phyloP scores from a whole-genome alignment of 2,329 filamentous ascomycete species.

The Blastomyces silverae region DNA sequence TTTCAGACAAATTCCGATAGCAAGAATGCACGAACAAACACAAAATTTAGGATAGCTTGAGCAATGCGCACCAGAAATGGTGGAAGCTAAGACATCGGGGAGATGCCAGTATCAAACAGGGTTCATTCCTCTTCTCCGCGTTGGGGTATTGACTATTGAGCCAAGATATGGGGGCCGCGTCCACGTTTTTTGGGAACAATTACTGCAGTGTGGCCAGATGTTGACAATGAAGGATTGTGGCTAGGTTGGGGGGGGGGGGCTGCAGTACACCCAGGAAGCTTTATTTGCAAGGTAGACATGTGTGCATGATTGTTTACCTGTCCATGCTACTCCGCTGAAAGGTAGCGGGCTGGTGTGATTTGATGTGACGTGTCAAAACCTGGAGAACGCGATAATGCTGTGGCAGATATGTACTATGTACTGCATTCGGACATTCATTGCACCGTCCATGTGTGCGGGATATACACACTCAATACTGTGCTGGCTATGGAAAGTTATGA shows the following conservation, averaged over 20 bases:
- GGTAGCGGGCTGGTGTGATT: not conserved
- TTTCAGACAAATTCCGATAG: not conserved
- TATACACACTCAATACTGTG: not conserved
- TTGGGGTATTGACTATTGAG: not conserved
- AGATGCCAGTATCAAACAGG: not conserved
- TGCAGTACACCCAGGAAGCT: not conserved
- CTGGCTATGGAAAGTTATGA: not conserved
- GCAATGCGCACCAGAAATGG: not conserved
- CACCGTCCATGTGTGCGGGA: not conserved
- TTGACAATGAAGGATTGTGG: not conserved
- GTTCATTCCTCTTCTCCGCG: not conserved
- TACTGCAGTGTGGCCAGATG: not conserved
- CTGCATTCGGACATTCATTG: not conserved
- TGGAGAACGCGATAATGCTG: not conserved
- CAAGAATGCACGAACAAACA: not conserved
- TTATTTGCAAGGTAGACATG: not conserved
- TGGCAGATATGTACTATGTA: not conserved
- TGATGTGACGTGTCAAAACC: not conserved
- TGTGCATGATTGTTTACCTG: not conserved
- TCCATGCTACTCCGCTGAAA: not conserved
- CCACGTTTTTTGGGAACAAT: not conserved
- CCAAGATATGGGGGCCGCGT: not conserved
- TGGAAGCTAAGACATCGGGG: no score
- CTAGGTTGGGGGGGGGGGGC: not conserved
- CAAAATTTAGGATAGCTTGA: not conserved